A percentile compares a stretch with the other conserved stretches of the same genome.
Conservation (phyloP, 1,139 yeast species). For the Blastobotrys ciferrii region DNA sequence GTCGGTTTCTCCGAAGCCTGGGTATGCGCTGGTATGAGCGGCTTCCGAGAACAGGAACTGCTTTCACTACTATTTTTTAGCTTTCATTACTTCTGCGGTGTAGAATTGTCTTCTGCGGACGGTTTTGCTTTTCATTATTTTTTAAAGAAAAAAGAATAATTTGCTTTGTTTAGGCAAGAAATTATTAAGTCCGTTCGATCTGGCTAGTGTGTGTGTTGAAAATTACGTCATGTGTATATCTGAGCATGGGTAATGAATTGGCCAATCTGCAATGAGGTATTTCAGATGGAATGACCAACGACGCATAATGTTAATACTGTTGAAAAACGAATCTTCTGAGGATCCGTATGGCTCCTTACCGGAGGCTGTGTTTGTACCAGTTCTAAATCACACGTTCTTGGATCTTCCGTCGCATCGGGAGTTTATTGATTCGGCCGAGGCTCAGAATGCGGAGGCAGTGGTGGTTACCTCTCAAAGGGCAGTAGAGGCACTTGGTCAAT, state of each 20-base stretch:
- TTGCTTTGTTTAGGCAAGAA: too few relatives aligned
- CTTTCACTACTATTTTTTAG: too few relatives aligned
- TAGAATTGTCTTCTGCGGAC: too few relatives aligned
- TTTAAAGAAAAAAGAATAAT: too few relatives aligned
- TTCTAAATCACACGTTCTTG: conserved; percentile 60
- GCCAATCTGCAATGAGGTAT: too few relatives aligned
- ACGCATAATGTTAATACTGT: conserved; percentile 38
- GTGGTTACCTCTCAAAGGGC: conserved; percentile 93
- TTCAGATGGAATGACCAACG: conserved; percentile 10
- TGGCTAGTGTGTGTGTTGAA: not conserved
- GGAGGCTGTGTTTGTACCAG: conserved; percentile 59
- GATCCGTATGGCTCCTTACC: conserved; percentile 59
- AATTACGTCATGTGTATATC: not conserved
- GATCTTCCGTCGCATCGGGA: conserved; percentile 46
- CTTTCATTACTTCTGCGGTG: too few relatives aligned
- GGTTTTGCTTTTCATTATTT: too few relatives aligned
- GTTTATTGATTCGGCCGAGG: conserved; percentile 45
- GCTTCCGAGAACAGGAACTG: too few relatives aligned
- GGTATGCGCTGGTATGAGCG: too few relatives aligned
- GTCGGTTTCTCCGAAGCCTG: too few relatives aligned
- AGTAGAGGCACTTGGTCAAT: conserved; percentile 56
- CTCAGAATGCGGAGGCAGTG: conserved; percentile 47
- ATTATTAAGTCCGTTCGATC: too few relatives aligned
- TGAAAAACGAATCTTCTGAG: conserved; percentile 65
- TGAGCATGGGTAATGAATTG: not conserved